Evolutionary conservation across 1,139 yeast species (phyloP).

Genomic region (Casaregolazyma lundiana): DNA sequence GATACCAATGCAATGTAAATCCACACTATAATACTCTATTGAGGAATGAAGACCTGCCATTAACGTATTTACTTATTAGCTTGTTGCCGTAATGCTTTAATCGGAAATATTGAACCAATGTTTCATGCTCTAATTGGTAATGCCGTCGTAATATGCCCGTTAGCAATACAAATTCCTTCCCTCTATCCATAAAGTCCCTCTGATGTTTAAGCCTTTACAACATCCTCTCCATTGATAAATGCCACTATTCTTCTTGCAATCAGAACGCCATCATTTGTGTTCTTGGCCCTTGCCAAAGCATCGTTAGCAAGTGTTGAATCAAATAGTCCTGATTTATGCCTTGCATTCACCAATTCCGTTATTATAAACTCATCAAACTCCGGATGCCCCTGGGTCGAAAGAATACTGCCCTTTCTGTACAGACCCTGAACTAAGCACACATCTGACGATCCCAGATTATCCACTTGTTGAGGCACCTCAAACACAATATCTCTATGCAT

Average conservation of each 20-base stretch:
- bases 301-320: constrained; percentile 23
- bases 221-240: constrained; percentile 24
- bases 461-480: constrained; percentile 41
- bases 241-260: constrained; percentile 31
- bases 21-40: no score
- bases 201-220: no score
- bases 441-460: constrained; percentile 41
- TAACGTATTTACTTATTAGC: no score
- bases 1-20: no score
- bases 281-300: constrained; percentile 19
- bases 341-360: constrained; percentile 22
- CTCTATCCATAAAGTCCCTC: no score
- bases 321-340: constrained; percentile 22
- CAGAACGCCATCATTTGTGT: constrained; percentile 30
- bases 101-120: no score
- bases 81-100: no score
- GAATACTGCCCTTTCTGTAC: constrained; percentile 42
- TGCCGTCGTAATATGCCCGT: no score
- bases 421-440: constrained; percentile 63
- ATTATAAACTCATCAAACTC: constrained; percentile 53
- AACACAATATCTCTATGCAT: constrained; percentile 69
- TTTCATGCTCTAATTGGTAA: no score
- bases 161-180: no score
- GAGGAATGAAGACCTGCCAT: no score
- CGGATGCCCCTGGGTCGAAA: constrained; percentile 89